Evolutionary conservation across 345 rosid genomes (phyloP).

Genomic region (Populus deltoides): DNA sequence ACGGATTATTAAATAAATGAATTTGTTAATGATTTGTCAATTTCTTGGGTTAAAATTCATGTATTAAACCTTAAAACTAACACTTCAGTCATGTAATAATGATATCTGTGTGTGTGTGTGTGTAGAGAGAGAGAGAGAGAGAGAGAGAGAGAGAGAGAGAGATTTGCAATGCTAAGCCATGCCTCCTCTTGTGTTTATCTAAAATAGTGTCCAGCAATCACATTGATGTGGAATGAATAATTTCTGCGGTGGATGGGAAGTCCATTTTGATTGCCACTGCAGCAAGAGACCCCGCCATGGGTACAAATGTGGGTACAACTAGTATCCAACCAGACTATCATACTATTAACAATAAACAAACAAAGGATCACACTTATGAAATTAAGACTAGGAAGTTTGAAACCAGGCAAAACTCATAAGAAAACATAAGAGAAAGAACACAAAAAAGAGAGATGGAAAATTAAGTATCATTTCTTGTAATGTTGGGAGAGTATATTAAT

Average conservation of each 20-base stretch:
- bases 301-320: conserved; percentile 13
- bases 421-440: background rate
- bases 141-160: no score
- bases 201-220: background rate
- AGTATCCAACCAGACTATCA: conserved; percentile 11
- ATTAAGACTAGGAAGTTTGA: background rate
- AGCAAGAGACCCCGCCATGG: conserved; percentile 8
- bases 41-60: no score
- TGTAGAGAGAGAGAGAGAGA: no score
- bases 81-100: no score
- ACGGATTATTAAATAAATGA: no score
- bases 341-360: background rate
- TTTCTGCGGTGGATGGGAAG: background rate
- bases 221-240: background rate
- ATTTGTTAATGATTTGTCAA: no score
- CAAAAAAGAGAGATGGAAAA: background rate
- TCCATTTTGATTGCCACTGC: background rate
- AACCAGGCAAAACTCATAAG: background rate
- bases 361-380: background rate
- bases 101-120: no score
- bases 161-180: no score
- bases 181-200: no score
- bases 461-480: conserved; percentile 11
- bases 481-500: conserved; percentile 55
- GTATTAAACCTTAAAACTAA: no score